A percentile compares a stretch with the other conserved stretches of the same genome.
Conservation (phyloP, 768 basidiomycete species). For the Rhizopogon salebrosus region DNA sequence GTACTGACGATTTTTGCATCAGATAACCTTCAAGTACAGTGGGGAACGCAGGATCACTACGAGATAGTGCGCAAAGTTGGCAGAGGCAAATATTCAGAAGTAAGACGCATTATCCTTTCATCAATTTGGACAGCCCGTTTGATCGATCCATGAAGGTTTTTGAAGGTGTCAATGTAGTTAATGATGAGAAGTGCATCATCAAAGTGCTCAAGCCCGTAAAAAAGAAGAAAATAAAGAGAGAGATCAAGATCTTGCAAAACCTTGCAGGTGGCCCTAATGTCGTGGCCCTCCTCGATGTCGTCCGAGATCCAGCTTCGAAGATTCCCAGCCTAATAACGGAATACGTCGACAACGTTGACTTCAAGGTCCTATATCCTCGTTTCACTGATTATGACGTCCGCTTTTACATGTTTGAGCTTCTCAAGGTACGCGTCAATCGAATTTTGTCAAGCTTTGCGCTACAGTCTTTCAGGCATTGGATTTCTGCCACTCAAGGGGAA, state of each 20-base stretch:
- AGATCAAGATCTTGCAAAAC: conserved; percentile 97
- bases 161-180: conserved; percentile 87
- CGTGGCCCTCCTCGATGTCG: conserved; percentile 89
- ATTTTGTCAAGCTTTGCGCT: conserved; percentile 1
- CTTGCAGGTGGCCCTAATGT: conserved; percentile 94
- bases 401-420: conserved; percentile 93
- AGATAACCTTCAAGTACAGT: conserved; percentile 97
- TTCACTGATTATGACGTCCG: conserved; percentile 95
- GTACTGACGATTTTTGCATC: conserved; percentile 16
- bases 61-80: conserved; percentile 97
- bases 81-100: conserved; percentile 93
- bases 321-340: conserved; percentile 96
- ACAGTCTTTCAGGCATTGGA: conserved; percentile 68
- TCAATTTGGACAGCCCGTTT: conserved; percentile 9
- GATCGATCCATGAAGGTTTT: conserved; percentile 56
- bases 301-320: conserved; percentile 92
- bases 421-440: conserved; percentile 56
- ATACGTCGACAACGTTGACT: conserved; percentile 97
- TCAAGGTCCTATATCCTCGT: conserved; percentile 92
- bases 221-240: conserved; percentile 99
- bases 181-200: conserved; percentile 94
- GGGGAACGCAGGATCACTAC: conserved; percentile 96
- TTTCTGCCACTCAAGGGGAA: conserved; percentile 97
- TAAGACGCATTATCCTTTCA: conserved; percentile 25
- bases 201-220: conserved; percentile 99